These are phyloP conservation scores for Suillus subaureus DNA, from an alignment of 768 basidiomycete genomes.

Conservation along the genomic window DNA sequence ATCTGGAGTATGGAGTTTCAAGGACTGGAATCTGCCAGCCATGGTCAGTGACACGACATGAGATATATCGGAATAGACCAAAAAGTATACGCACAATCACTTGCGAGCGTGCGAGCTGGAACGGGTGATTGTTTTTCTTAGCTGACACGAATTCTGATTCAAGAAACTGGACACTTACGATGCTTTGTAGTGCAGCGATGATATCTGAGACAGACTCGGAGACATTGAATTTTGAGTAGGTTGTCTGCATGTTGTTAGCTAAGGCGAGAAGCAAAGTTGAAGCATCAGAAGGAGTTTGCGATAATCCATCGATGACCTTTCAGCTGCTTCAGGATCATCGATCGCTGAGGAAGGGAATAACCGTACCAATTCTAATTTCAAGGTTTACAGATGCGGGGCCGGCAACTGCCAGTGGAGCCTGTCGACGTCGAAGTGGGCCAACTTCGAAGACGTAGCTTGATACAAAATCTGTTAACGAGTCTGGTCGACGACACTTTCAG, in stretches of 20 bases:
- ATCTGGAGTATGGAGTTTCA: constrained; percentile 21
- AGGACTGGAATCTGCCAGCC: constrained; percentile 16
- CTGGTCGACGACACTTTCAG: too few relatives aligned
- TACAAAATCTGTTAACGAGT: too few relatives aligned
- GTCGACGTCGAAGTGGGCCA: too few relatives aligned
- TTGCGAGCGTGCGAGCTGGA: not conserved
- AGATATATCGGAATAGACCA: not conserved
- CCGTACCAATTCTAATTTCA: too few relatives aligned
- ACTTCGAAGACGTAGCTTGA: too few relatives aligned
- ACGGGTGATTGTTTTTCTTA: not conserved
- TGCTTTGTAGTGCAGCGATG: not conserved
- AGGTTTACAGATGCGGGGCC: too few relatives aligned
- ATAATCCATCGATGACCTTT: not conserved
- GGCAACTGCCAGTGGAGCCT: too few relatives aligned
- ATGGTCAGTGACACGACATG: not conserved
- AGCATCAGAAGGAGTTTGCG: not conserved
- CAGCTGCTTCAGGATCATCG: not conserved
- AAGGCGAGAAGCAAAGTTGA: not conserved
- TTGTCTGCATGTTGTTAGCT: not conserved
- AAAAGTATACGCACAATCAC: not conserved
- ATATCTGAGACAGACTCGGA: not conserved
- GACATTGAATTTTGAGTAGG: not conserved
- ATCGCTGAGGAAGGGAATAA: not conserved
- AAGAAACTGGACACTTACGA: not conserved
- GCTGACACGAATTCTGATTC: not conserved